These are phyloP conservation scores for Leucocoprinus leucothites DNA, from an alignment of 768 basidiomycete genomes.

Conservation along the genomic window DNA sequence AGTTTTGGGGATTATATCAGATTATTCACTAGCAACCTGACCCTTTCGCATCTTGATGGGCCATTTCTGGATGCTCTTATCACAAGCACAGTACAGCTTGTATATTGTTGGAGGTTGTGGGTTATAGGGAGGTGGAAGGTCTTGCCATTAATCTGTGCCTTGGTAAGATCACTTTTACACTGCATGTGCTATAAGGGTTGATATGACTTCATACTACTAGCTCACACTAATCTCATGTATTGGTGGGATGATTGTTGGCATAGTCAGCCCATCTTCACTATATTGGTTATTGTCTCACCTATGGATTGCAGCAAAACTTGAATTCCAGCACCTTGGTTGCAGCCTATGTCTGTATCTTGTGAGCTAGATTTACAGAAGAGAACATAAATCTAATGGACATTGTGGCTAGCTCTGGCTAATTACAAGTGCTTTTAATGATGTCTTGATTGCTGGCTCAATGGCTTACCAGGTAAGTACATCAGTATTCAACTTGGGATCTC, in stretches of 20 bases:
- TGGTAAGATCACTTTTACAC: too few species aligned
- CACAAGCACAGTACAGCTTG: not conserved
- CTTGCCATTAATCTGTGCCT: not conserved
- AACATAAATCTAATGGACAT: not conserved
- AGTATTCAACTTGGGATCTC: too few species aligned
- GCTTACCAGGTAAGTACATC: not conserved
- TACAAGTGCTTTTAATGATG: not conserved
- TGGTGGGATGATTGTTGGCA: not conserved
- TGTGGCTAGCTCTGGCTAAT: not conserved
- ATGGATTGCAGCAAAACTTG: too few species aligned
- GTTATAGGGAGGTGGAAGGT: constrained; percentile 1
- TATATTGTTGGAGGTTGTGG: constrained; percentile 7
- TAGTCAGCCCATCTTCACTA: not conserved
- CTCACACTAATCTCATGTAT: not conserved
- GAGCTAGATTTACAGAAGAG: not conserved
- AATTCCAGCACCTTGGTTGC: too few species aligned
- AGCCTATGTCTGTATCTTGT: not conserved
- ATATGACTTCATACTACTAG: not conserved
- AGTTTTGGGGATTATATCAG: not conserved
- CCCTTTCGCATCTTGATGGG: not conserved
- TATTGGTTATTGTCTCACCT: too few species aligned
- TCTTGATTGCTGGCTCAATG: constrained; percentile 1
- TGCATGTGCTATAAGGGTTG: not conserved
- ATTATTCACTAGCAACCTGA: not conserved
- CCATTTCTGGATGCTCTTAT: constrained; percentile 6